phyloP scores from a whole-genome alignment of 1,139 yeast genomes.

The Kluyveromyces sp. region DNA sequence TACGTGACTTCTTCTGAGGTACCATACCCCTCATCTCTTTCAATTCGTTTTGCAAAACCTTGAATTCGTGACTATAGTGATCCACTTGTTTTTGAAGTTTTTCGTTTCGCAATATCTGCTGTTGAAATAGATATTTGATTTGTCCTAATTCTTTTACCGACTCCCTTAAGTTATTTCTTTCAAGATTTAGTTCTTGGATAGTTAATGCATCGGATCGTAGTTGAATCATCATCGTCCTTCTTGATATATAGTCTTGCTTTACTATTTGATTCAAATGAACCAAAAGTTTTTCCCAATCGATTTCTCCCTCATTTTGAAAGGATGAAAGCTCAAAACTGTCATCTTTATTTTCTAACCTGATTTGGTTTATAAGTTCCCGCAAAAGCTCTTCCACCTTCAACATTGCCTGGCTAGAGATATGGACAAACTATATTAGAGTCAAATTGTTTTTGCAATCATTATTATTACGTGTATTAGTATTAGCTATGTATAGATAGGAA shows the following conservation, averaged over 20 bases:
- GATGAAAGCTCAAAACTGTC: neutral
- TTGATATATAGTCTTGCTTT: neutral
- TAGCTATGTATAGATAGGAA: conserved; percentile 2
- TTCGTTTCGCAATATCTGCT: neutral
- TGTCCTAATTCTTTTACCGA: neutral
- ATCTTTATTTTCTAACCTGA: neutral
- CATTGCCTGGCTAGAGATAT: neutral
- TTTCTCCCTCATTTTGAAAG: neutral
- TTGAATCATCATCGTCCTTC: neutral
- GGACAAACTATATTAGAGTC: neutral
- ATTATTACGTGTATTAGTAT: neutral
- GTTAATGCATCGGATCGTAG: neutral
- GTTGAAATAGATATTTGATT: neutral
- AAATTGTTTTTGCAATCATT: neutral
- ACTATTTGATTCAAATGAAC: neutral
- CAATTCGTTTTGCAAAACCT: neutral
- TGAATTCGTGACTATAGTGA: neutral
- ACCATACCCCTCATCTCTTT: neutral
- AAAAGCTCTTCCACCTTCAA: neutral
- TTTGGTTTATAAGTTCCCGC: neutral
- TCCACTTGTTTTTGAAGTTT: neutral
- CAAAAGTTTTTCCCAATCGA: neutral
- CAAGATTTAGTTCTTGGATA: conserved; percentile 1
- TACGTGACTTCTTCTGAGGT: neutral
- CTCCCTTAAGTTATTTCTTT: neutral